A percentile compares a stretch with the other conserved stretches of the same genome.
Conservation (phyloP, 148 eudicot species). For the Vaccinium darrowii region DNA sequence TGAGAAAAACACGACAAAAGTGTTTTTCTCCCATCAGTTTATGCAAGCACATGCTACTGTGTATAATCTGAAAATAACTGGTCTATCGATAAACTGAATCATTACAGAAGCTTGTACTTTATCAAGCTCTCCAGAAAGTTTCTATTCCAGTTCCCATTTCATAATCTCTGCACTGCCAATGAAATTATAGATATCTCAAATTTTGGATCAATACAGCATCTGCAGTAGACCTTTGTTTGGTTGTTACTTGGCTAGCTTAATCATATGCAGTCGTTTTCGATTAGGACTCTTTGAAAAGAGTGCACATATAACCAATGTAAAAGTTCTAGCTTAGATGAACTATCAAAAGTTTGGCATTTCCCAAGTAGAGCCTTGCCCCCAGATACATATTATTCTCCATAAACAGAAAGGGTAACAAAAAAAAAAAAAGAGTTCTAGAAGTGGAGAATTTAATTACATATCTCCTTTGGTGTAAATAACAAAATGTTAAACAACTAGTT, state of each 20-base stretch:
- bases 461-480: neutral
- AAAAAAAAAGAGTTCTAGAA: neutral
- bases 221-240: neutral
- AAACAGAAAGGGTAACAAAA: neutral
- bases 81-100: neutral
- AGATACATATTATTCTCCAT: neutral
- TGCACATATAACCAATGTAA: neutral
- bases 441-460: neutral
- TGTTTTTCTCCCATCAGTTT: neutral
- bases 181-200: neutral
- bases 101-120: neutral
- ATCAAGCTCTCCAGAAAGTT: neutral
- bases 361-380: neutral
- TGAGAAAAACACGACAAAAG: neutral
- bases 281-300: neutral
- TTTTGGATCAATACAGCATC: neutral
- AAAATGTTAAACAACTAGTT: conserved; percentile 10
- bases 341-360: neutral
- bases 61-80: neutral
- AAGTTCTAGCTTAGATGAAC: neutral
- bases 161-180: neutral
- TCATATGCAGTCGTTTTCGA: neutral
- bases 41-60: neutral
- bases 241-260: neutral
- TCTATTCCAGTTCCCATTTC: neutral